Evolutionary conservation across 176 grass and related monocot genomes (phyloP).

Genomic region (Puccinellia tenuiflora): DNA sequence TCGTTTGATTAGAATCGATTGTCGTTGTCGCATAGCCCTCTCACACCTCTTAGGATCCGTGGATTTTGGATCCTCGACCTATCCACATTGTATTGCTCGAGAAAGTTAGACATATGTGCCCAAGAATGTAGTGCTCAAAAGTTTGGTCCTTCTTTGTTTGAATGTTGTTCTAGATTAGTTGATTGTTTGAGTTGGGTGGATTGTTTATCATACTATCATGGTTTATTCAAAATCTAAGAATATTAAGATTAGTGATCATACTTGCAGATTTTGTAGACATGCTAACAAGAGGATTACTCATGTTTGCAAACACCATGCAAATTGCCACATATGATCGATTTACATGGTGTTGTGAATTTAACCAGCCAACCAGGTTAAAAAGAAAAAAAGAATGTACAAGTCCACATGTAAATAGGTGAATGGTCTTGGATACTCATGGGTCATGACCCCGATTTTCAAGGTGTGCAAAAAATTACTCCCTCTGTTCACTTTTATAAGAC

Average conservation of each 20-base stretch:
- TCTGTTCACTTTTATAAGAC: too few relatives aligned
- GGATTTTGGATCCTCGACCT: too few relatives aligned
- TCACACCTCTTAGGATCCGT: too few relatives aligned
- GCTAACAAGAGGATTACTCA: not conserved
- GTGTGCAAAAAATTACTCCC: not conserved
- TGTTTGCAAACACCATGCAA: not conserved
- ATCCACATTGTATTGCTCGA: too few relatives aligned
- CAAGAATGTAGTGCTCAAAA: not conserved
- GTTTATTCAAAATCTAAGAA: not conserved
- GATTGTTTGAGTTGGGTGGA: not conserved
- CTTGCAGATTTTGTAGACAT: not conserved
- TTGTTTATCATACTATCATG: not conserved
- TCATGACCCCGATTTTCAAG: not conserved
- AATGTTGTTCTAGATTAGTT: not conserved
- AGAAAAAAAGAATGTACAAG: not conserved
- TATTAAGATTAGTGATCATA: not conserved
- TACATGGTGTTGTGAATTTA: not conserved
- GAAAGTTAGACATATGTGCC: too few relatives aligned
- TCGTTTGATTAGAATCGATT: too few relatives aligned
- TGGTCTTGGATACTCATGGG: not conserved
- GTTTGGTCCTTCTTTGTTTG: not conserved
- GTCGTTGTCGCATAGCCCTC: too few relatives aligned
- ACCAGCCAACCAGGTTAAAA: not conserved
- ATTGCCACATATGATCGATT: not conserved
- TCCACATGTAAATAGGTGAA: not conserved